Evolutionary conservation across 352 stramenopile genomes (phyloP), one percentile per base, ranked within the genome.

Genomic region (Pythium guiyangense): DNA sequence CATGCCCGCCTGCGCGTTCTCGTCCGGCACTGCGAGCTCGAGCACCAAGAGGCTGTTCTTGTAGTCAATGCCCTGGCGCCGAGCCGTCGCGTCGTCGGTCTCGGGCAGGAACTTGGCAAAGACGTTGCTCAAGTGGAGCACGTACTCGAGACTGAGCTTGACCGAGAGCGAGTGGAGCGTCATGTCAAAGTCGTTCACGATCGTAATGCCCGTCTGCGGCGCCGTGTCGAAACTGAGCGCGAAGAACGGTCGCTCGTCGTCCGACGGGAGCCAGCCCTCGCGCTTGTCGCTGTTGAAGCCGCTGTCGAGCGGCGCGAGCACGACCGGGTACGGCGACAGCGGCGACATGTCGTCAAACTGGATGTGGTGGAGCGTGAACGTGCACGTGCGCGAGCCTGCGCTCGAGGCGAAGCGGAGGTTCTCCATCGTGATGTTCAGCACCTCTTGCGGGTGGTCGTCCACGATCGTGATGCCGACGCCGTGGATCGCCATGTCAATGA

Each of bases 361-460:
- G 49, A 96, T 69, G 43, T 96, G 86, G 44, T 96, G 86, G 45
- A 94, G 60, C 39, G 76, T 77, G 25, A 90, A 82, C 18, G 72
- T 71, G 52, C 80, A 61, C 10, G 61, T 60, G 10, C 83, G 64
- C 15, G 83, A 90, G 35, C 59, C 54, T 22, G 71, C 67, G 17
- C 62, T 71, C 18, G 83, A 91, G 18, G 73, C 64, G 29, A 95
- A 73, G 1, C 67, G 75, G 56, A 96, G 74, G n/a, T 62, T 89
- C 59, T 96, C 86, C 75, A 96, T 85, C 15, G 84, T 94, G 48
- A 96, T 76, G 72, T 94, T 96, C 56, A 94, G 51, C 31, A 93
- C 69, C 61, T 96, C 86, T 44, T 79, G 78, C 4, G 86, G 86
- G 48, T 82, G 69, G 12, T 70, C 64, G 31, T 96, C 86, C 22